Evolutionary conservation across 257 asterid species (phyloP), one percentile per base, ranked within the genome.

Genomic region (Solanum chmielewskii): DNA sequence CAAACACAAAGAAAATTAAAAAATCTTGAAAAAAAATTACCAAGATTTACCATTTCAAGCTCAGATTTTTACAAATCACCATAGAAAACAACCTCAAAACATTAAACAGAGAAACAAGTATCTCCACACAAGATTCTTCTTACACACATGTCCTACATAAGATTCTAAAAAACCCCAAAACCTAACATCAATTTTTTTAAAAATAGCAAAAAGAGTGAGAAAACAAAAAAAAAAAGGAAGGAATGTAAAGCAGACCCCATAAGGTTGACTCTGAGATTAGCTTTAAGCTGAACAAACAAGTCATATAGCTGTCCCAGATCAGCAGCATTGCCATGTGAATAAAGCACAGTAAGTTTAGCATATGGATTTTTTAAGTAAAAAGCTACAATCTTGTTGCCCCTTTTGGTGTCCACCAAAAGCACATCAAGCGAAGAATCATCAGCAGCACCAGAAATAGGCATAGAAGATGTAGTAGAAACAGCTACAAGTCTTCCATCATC

Each of bases 241-340:
- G 83, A n/a, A 42, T 82, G 87, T 49, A 78, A 42, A 82, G 66
- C 92, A 87, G 87, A 96, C 99, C 99, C 99, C 89, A 96, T 91
- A 84, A 96, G 96, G 92, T 96, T 96, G 92, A 96, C 98, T 89
- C 98, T 92, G 81, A 96, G 98, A 93, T 96, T 96, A 78, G 98
- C 96, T 90, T 94, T 95, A 90, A 96, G 99, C 92, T 96, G 99
- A 35, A 95, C 91, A 93, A 96, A 96, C 90, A 96, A 96, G 90
- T 96, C 99, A 91, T 94, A 96, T 84, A 96, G 98, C 90, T 96
- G 99, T 83, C 99, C 99, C 89, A 96, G 96, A 95, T 96, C 99
- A 92, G 99, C 98, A 21, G 99, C 99, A 94, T 96, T 96, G 68
- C 99, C 99, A 90, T 96, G 99, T 52, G 98, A 95, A 88, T 96